phyloP scores from a whole-genome alignment of 768 basidiomycete species.

The Boletus rex-veris region DNA sequence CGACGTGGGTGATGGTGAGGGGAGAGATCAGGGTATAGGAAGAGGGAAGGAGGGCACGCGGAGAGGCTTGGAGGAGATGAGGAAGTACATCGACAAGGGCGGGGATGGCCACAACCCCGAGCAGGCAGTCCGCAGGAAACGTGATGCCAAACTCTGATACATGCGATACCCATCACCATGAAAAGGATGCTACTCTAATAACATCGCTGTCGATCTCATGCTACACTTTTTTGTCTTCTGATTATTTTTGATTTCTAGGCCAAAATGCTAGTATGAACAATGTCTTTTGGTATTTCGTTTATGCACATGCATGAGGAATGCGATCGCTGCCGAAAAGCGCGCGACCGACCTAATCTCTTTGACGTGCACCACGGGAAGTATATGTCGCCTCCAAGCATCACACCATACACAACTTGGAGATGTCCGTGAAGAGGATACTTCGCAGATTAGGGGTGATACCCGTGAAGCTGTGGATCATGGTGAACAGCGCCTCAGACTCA shows the following conservation, averaged over 20 bases:
- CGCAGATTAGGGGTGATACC: no score
- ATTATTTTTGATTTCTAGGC: neutral
- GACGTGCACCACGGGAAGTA: no score
- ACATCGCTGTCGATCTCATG: neutral
- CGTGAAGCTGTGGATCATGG: no score
- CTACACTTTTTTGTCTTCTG: neutral
- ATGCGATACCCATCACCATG: conserved; percentile 5
- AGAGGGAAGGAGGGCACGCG: conserved; percentile 6
- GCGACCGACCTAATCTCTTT: no score
- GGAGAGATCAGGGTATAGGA: conserved; percentile 2
- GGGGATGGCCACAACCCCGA: conserved; percentile 12
- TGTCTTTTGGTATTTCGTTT: no score
- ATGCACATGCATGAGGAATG: no score
- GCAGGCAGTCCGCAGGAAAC: conserved; percentile 10
- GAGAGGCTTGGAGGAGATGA: conserved; percentile 13
- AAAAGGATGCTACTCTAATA: neutral
- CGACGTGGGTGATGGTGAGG: neutral
- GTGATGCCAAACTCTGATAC: conserved; percentile 23
- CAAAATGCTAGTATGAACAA: neutral
- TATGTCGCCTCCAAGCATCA: no score
- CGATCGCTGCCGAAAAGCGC: no score
- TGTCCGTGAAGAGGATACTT: no score
- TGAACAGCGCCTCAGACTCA: no score
- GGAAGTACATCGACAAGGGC: neutral
- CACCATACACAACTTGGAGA: no score